Evolutionary conservation across 2,329 filamentous ascomycete genomes (phyloP).

Genomic region (Trichoderma hamatum): DNA sequence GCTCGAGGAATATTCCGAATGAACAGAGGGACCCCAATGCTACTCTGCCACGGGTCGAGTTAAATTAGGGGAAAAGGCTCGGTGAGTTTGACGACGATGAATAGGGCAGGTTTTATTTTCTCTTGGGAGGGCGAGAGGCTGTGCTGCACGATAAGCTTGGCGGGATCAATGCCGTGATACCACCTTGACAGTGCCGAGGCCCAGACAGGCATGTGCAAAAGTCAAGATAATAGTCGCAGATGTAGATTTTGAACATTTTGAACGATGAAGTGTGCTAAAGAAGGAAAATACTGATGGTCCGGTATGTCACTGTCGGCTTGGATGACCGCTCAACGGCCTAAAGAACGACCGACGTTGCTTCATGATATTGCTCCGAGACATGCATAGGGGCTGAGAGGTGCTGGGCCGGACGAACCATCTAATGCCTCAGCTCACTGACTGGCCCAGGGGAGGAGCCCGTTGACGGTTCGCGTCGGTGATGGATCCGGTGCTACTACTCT

Average conservation of each 20-base stretch:
- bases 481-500: neutral
- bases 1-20: neutral
- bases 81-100: neutral
- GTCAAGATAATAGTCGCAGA: neutral
- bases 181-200: neutral
- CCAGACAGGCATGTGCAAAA: neutral
- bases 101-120: neutral
- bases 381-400: slow-evolving; percentile 24
- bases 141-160: neutral
- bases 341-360: neutral
- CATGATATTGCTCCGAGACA: slow-evolving; percentile 10
- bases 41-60: neutral
- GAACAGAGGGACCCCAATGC: neutral
- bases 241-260: neutral
- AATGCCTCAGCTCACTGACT: neutral
- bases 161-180: neutral
- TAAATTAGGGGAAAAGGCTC: neutral
- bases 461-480: neutral
- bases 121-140: neutral
- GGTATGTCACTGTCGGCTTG: neutral
- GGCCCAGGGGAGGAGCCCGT: neutral
- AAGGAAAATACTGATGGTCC: neutral
- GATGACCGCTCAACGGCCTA: neutral
- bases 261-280: neutral
- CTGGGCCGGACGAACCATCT: neutral